Conservation (phyloP, 768 basidiomycete genomes). For the Scleroderma bovista region DNA sequence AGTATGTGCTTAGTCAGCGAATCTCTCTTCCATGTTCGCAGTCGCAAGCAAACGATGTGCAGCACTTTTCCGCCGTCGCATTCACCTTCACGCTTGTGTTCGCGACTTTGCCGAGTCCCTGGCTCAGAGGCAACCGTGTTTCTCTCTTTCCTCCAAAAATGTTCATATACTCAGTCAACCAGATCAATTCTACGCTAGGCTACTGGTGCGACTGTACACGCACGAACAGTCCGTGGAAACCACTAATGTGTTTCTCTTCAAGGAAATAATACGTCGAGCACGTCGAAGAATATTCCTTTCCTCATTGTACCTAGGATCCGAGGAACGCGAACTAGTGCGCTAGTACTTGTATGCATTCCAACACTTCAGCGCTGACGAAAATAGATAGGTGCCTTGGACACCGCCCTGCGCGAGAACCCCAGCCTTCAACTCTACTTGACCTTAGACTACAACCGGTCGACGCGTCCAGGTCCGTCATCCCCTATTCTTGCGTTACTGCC, state of each 20-base stretch:
- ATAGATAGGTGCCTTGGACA: conserved; percentile 67
- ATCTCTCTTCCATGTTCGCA: neutral
- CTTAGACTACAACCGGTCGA: conserved; percentile 77
- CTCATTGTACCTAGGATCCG: conserved; percentile 80
- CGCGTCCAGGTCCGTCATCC: conserved; percentile 66
- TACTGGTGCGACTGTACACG: conserved; percentile 46
- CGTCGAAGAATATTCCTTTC: conserved; percentile 81
- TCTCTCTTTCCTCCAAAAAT: conserved; percentile 39
- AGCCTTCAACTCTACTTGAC: conserved; percentile 64
- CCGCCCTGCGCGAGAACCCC: conserved; percentile 53
- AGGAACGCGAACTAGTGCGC: conserved; percentile 75
- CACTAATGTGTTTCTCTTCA: neutral
- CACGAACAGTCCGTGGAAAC: neutral
- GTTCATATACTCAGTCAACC: conserved; percentile 56
- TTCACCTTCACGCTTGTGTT: conserved; percentile 30
- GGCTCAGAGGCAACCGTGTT: conserved; percentile 40
- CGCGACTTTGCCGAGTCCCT: conserved; percentile 34
- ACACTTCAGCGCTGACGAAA: neutral
- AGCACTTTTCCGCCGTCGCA: conserved; percentile 17
- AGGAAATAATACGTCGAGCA: conserved; percentile 80
- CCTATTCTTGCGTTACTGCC: conserved; percentile 66
- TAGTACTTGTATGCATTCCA: neutral
- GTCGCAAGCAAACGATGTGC: conserved; percentile 1
- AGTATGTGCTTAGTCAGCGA: neutral
- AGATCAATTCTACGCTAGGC: conserved; percentile 44